Evolutionary conservation across 2,329 filamentous ascomycete genomes (phyloP), one percentile per base, ranked within the genome.

Genomic region (Sphaerulina musiva): DNA sequence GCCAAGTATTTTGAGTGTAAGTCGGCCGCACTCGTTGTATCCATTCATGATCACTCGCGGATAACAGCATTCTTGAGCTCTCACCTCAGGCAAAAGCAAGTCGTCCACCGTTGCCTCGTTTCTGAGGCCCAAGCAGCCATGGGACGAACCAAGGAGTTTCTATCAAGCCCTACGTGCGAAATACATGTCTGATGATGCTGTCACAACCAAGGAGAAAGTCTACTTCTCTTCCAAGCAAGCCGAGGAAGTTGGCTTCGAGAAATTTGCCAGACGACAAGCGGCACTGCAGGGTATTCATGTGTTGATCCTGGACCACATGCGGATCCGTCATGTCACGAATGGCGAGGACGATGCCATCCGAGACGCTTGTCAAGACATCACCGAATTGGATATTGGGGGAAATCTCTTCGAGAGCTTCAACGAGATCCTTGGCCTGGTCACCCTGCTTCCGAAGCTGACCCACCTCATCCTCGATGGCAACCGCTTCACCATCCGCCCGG

Each of bases 201-300:
- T 64, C 61, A 44, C 62, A 56, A 64, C 65, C 12, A 60, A 65
- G 6, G 76, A 78, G 47, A 76, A 81, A 46, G 86, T 95, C 58
- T 73, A 85, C 78, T 78, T 95, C 76, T 73, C 87, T 72, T 78
- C 80, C 38, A 97, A 97, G 72, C 80, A 91, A 14, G 92, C 89
- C 4, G 87, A 97, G 73, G 92, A 97, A 73, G 82, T 97, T 34
- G 93, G 93, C 31, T 97, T 97, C 63, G 90, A 95, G 62, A 96
- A 96, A 76, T 89, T 96, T 61, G 82, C 86, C 42, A 80, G 80
- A 61, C 83, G 91, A 71, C 84, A 95, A 65, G 86, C 90, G 62
- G 77, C 86, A 66, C 76, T 97, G 32, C 76, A 85, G 51, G 87
- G 93, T 64, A 78, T 97, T 56, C 85, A 80, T 61, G 84, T 91